Base-by-base conservation (phyloP, 73 alveolate species). In the Tetrahymena elliotti region DNA sequence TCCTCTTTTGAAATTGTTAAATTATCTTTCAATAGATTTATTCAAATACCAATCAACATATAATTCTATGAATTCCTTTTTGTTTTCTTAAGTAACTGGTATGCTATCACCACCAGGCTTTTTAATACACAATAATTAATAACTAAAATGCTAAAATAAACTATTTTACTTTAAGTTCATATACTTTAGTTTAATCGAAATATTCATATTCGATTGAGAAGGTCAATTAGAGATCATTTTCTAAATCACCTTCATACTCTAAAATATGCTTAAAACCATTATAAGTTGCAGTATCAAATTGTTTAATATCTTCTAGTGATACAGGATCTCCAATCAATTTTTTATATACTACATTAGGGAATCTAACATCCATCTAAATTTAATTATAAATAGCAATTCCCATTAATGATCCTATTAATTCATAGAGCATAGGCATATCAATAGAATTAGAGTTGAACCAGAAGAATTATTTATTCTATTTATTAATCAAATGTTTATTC, bases 361-460 rank as follows among this genome's bases (percentile, higher is more conserved):
- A 95, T 94, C 98, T 98, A 20, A 99, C 95, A 96, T 99, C 99
- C 54, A 98, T 96, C 6, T 98, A 97, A 54, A 97, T 97, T 83
- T 97, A 93, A 96, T 99, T 99, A 97, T 97, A 98, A 68, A 98
- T 97, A 16, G 99, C 99, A 22, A 99, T 97, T 20, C 99, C 99
- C 96, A 99, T 93, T 34, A 99, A 96, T 22, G 96, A 96, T 16
- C 99, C 99, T 18, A 98, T 96, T 83, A 98, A 96, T 94, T 98
- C 99, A 95, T 98, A 99, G 82, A 98, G 97, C 53, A 99, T 94
- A 35, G 98, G 98, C 94, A 99, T 95, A 54, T 98, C 99, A 97
- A 97, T 97, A n/a, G 99, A 94, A 94, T 98, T 96, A 34, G 97
- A 97, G 94, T 98, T 99, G 96, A 99, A 98, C 99, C 99, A 99